These are phyloP conservation scores for Anethum foeniculum DNA, from an alignment of 140 eudicot species.

Conservation along the genomic window DNA sequence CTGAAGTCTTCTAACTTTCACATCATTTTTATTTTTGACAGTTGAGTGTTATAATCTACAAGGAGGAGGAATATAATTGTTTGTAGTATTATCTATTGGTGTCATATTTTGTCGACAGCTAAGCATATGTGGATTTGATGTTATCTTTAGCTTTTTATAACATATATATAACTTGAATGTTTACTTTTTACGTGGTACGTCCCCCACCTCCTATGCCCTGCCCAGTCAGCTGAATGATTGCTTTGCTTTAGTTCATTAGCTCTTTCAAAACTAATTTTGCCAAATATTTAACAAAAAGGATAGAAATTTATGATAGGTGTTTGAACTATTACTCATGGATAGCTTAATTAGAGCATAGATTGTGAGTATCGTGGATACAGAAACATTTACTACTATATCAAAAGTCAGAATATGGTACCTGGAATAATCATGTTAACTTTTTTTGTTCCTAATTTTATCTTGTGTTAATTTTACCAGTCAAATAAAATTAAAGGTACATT, in stretches of 20 bases:
- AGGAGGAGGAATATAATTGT: not conserved
- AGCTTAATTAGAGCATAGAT: no score
- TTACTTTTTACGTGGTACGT: not conserved
- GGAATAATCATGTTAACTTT: not conserved
- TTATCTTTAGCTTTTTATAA: not conserved
- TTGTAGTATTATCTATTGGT: not conserved
- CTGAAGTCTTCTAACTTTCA: slow-evolving; percentile 17
- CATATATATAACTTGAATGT: not conserved
- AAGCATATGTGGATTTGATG: not conserved
- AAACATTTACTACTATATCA: no score
- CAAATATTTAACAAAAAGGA: no score
- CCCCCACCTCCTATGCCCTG: not conserved
- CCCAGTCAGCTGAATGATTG: not conserved
- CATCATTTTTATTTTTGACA: not conserved
- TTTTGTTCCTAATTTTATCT: no score
- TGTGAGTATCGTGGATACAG: no score
- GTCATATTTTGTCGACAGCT: not conserved
- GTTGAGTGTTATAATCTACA: not conserved
- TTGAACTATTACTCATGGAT: no score
- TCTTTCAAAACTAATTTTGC: no score
- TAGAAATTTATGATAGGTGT: no score
- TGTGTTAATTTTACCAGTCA: not conserved
- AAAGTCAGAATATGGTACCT: not conserved
- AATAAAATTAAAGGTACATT: not conserved
- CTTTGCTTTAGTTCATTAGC: no score